Conservation (phyloP, 2,329 filamentous ascomycete genomes). For the Cylindrodendrum hubeiense region DNA sequence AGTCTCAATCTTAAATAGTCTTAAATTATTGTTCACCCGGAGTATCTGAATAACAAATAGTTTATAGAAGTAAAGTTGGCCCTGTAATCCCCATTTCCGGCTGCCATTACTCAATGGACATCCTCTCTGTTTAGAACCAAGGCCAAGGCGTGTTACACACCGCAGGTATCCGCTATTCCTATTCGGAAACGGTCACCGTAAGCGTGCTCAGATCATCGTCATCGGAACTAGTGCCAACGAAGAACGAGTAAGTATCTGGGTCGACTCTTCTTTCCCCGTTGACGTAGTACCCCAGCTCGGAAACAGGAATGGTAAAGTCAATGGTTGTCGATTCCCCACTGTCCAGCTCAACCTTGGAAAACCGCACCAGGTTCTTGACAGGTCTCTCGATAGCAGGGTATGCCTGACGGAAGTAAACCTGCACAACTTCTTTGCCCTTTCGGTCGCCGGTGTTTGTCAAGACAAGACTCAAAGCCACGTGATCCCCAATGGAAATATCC, state of each 20-base stretch:
- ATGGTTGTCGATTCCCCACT: slow-evolving; percentile 57
- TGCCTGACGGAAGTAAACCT: slow-evolving; percentile 65
- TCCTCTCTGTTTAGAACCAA: no score
- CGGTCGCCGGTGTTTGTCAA: slow-evolving; percentile 68
- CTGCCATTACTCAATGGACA: no score
- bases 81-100: no score
- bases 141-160: no score
- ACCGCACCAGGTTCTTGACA: slow-evolving; percentile 69
- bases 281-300: slow-evolving; percentile 43
- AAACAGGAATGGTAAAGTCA: slow-evolving; percentile 25
- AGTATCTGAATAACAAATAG: no score
- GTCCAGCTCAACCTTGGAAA: slow-evolving; percentile 68
- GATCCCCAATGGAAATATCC: not conserved
- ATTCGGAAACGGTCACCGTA: no score
- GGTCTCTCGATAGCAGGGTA: slow-evolving; percentile 60
- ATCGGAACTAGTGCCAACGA: not conserved
- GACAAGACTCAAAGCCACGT: slow-evolving; percentile 59
- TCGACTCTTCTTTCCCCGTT: slow-evolving; percentile 6
- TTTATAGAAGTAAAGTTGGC: no score
- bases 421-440: slow-evolving; percentile 61
- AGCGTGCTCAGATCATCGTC: not conserved
- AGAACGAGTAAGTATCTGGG: not conserved
- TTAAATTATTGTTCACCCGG: no score
- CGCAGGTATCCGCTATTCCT: no score
- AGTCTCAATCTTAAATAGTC: no score